Evolutionary conservation across 768 basidiomycete genomes (phyloP), one percentile per base, ranked within the genome.

Genomic region (Lactifluus pinguis): DNA sequence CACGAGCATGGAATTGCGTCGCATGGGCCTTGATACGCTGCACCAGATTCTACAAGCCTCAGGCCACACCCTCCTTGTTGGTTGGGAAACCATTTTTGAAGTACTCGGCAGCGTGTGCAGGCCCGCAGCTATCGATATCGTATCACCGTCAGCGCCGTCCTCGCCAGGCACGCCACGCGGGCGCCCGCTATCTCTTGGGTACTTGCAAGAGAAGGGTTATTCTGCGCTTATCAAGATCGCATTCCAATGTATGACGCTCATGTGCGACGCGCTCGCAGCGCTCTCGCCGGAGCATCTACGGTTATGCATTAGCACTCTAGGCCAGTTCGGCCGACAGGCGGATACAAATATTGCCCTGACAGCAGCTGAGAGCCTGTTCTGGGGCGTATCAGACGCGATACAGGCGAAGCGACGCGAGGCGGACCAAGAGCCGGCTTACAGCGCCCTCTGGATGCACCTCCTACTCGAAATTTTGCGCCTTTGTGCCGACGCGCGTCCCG

Each of bases 301-400:
- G 8, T 77, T 91, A 9, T 98, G 94, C 67, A 95, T 98, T 72
- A 83, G 79, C 62, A 95, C 95, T 5, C 78, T 99, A 0, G 92
- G 92, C 6, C 86, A 88, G 57, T 99, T 95, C 72, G 94, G 95
- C 8, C 82, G 86, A 17, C 95, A 98, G 68, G 80, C 84, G 0
- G 97, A 98, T 65, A 95, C 95, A 42, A 99, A 99, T 67, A 95
- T 99, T 58, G 91, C 94, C 1, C 75, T 99, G 57, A 95, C 95
- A 1, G 92, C 92, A 0, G 92, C 95, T 0, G 92, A 92, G 60
- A 93, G 92, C 55, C 74, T 98, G 3, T 76, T 99, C 5, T 98
- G 95, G 95, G 88, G 90, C 62, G 90, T 99, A 0, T 97, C 95
- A 0, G 95, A 99, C 69, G 89, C 92, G 1, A 91, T 98, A 39